Percentiles rank a stretch among this genome's conserved stretches.
These are phyloP conservation scores for Fusarium anguioides DNA, from an alignment of 2,329 filamentous ascomycete genomes.

Conservation along the genomic window DNA sequence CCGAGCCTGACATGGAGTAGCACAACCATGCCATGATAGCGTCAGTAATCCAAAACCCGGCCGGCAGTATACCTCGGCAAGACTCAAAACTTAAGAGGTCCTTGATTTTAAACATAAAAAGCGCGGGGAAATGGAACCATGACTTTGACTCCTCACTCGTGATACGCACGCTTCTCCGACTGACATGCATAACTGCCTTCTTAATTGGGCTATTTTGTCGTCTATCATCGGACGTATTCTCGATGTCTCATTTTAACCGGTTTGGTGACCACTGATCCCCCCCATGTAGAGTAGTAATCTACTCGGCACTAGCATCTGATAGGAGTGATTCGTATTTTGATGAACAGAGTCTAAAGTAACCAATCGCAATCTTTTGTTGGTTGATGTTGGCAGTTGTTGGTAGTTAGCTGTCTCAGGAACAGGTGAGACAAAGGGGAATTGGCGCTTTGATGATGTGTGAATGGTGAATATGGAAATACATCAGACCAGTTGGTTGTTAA, in stretches of 20 bases:
- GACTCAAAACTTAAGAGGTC: neutral
- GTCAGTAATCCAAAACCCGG: too few relatives aligned
- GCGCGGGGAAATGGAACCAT: conserved; percentile 16
- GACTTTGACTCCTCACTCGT: neutral
- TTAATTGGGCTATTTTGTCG: conserved; percentile 14
- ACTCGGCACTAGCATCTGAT: neutral
- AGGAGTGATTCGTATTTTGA: neutral
- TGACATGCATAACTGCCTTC: conserved; percentile 21
- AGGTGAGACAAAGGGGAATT: neutral
- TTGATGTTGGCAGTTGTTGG: neutral
- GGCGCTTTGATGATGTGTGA: neutral
- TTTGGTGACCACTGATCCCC: too few relatives aligned
- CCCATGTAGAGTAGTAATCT: neutral
- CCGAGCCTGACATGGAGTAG: too few relatives aligned
- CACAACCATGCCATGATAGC: conserved; percentile 1
- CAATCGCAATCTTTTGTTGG: neutral
- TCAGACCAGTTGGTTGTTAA: too few relatives aligned
- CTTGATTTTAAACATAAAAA: conserved; percentile 1
- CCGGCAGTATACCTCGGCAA: conserved; percentile 11
- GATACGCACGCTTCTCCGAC: conserved; percentile 18
- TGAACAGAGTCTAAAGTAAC: neutral
- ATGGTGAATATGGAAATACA: neutral
- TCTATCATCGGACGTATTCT: conserved; percentile 11
- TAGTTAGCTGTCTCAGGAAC: too few relatives aligned
- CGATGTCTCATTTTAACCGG: neutral